Base-by-base conservation (phyloP, 148 eudicot genomes). In the Polygonum aviculare region DNA sequence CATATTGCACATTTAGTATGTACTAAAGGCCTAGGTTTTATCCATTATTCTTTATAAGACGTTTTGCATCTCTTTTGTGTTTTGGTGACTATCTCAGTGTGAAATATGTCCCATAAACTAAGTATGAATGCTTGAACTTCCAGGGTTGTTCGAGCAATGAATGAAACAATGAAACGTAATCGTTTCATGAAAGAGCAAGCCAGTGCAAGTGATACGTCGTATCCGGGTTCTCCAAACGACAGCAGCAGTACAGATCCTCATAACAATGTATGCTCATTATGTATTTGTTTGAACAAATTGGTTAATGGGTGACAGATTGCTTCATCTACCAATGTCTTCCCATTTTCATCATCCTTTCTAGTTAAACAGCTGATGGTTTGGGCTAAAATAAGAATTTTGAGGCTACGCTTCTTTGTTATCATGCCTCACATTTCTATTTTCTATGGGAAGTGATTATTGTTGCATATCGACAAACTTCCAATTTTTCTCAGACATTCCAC, bases 91-190 rank as follows among this genome's bases (percentile, higher is more conserved):
- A 54, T n/a, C 22, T 7, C 1, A 54, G 60, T 54, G 60, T 7
- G 26, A 18, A 10, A n/a, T 54, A 54, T 14, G 12, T n/a, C 22
- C 22, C 60, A n/a, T 54, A 5, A 54, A n/a, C 26, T 54, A 26
- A 54, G 60, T 54, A n/a, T 54, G 14, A n/a, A 21, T 54, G 1
- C 57, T 18, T 82, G 72, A 26, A 18, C 70, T 80, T 63, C 78
- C 69, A 94, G 97, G 88, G 97, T 92, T 83, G 98, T 94, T 63
- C 88, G 97, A 76, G 93, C 95, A 54, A 92, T 92, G 98, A 92
- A 90, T 88, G 98, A 94, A 83, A 85, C 91, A 38, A 52, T 92
- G 79, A 94, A 94, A 88, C 97, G 87, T 86, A 91, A 90, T 78
- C 98, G 93, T 48, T 85, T 93, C 63, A 75, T 82, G 82, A 84